These are phyloP conservation scores for Alternaria triticimaculans DNA, from an alignment of 2,329 filamentous ascomycete species.

Conservation along the genomic window DNA sequence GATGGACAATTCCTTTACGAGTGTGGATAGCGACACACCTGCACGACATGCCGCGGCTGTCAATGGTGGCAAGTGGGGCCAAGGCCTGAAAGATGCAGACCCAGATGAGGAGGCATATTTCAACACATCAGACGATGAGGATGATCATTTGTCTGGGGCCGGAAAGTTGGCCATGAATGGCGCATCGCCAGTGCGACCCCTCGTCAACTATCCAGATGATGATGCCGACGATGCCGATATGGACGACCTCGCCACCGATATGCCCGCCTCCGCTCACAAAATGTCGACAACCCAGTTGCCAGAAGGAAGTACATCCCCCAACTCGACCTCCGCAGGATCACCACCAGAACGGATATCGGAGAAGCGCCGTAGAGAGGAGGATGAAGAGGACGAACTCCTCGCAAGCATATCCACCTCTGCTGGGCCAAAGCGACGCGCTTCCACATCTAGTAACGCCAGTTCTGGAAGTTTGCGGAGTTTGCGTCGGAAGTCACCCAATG, in stretches of 20 bases:
- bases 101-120: constrained; percentile 92
- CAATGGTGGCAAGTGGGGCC: constrained; percentile 67
- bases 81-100: constrained; percentile 82
- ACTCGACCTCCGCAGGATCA: constrained; percentile 27
- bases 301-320: constrained; percentile 32
- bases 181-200: constrained; percentile 66
- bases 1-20: constrained; percentile 71
- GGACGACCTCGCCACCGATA: constrained; percentile 61
- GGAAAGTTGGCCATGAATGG: constrained; percentile 63
- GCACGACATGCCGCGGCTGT: constrained; percentile 53
- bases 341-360: constrained; percentile 79
- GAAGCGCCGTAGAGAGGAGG: constrained; percentile 89
- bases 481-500: constrained; percentile 51
- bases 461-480: constrained; percentile 46
- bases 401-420: constrained; percentile 72
- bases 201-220: constrained; percentile 93
- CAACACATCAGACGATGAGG: constrained; percentile 86
- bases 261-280: constrained; percentile 40
- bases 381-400: constrained; percentile 86
- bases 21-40: constrained; percentile 66
- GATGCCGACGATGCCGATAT: constrained; percentile 69
- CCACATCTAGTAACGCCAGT: constrained; percentile 43
- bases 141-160: constrained; percentile 57
- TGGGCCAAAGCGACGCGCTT: constrained; percentile 54
- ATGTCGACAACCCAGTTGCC: constrained; percentile 33